phyloP scores from a whole-genome alignment of 2,329 filamentous ascomycete species.

The Phaeosphaeria sp. region DNA sequence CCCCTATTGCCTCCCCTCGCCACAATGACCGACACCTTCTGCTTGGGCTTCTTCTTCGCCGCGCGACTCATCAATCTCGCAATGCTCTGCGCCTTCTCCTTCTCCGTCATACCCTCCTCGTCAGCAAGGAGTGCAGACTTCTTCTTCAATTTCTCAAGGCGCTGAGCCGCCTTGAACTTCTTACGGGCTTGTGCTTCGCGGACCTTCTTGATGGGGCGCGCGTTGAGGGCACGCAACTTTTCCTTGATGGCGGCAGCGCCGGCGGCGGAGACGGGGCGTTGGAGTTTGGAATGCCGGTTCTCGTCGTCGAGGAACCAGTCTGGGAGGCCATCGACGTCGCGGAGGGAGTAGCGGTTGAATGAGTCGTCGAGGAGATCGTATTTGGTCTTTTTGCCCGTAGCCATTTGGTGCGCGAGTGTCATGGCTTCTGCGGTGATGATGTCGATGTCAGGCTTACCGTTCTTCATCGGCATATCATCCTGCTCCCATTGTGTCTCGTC shows the following conservation, averaged over 20 bases:
- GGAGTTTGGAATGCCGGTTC: slow-evolving; percentile 76
- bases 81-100: slow-evolving; percentile 91
- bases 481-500: slow-evolving; percentile 70
- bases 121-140: slow-evolving; percentile 90
- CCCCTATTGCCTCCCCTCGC: slow-evolving; percentile 84
- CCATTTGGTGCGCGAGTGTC: slow-evolving; percentile 92
- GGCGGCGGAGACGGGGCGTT: slow-evolving; percentile 90
- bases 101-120: slow-evolving; percentile 92
- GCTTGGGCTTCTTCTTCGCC: slow-evolving; percentile 82
- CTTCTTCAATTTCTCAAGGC: slow-evolving; percentile 93
- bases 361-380: slow-evolving; percentile 85
- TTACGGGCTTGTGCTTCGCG: slow-evolving; percentile 95
- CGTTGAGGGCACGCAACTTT: slow-evolving; percentile 90
- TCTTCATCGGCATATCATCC: slow-evolving; percentile 66
- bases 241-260: slow-evolving; percentile 92
- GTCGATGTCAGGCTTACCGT: slow-evolving; percentile 82
- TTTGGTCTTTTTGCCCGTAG: slow-evolving; percentile 80
- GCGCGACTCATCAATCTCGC: slow-evolving; percentile 81
- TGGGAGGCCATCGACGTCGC: slow-evolving; percentile 87
- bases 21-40: slow-evolving; percentile 85
- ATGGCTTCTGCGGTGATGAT: slow-evolving; percentile 99
- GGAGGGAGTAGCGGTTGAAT: slow-evolving; percentile 92
- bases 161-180: slow-evolving; percentile 92
- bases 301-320: slow-evolving; percentile 99
- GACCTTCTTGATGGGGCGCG: slow-evolving; percentile 98